Conservation (phyloP, 2,329 filamentous ascomycete genomes). For the Aspergillus bombycis region DNA sequence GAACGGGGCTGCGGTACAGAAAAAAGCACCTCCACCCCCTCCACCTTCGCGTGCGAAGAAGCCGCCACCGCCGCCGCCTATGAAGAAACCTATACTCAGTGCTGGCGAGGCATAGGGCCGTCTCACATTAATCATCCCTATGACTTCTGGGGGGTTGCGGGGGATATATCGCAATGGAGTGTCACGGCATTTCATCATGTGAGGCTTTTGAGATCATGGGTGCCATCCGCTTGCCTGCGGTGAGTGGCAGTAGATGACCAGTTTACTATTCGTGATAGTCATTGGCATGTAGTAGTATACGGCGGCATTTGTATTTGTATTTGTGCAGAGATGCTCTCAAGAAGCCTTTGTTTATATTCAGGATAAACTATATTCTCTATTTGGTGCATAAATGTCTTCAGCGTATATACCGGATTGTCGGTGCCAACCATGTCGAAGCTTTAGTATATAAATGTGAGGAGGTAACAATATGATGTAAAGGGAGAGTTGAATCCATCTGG, state of each 20-base stretch:
- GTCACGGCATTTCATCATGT: not conserved
- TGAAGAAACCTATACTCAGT: conserved; percentile 56
- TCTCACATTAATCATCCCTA: not conserved
- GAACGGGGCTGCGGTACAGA: conserved; percentile 36
- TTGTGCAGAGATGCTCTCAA: not conserved
- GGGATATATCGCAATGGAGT: not conserved
- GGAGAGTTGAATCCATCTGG: not conserved
- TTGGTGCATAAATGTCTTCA: not conserved
- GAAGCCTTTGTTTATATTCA: not conserved
- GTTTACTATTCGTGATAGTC: not conserved
- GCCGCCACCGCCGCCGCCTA: conserved; percentile 65
- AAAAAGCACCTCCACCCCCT: conserved; percentile 65
- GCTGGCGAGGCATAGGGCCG: conserved; percentile 26
- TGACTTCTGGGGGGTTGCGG: not conserved
- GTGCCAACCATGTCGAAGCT: not conserved
- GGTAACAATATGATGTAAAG: not conserved
- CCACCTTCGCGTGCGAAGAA: conserved; percentile 67
- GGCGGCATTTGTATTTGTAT: not conserved
- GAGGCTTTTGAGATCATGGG: not conserved
- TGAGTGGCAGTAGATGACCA: not conserved
- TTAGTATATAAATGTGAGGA: not conserved
- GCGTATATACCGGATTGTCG: not conserved
- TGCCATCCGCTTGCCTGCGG: not conserved
- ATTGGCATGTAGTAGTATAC: not conserved
- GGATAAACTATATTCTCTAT: not conserved